Conservation (phyloP, 2,329 filamentous ascomycete species). For the Neophaeococcomyces mojaviensis region DNA sequence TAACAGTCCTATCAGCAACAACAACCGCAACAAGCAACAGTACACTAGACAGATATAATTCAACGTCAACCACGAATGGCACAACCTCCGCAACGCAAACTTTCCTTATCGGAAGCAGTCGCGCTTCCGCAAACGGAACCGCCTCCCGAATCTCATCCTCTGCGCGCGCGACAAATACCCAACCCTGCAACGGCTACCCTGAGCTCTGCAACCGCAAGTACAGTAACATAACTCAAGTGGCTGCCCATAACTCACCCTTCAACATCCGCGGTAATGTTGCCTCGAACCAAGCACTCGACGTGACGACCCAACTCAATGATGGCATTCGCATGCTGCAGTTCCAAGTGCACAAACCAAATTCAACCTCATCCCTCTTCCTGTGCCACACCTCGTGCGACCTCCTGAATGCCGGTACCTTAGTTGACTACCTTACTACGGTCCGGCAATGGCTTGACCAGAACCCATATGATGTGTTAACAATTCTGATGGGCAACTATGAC, state of each 20-base stretch:
- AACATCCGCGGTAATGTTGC: slow-evolving; percentile 61
- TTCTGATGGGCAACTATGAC: slow-evolving; percentile 78
- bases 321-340: slow-evolving; percentile 57
- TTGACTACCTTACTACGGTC: slow-evolving; percentile 63
- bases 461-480: slow-evolving; percentile 80
- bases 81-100: slow-evolving; percentile 28
- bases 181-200: slow-evolving; percentile 69
- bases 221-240: slow-evolving; percentile 72
- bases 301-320: slow-evolving; percentile 68
- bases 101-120: slow-evolving; percentile 32
- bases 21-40: slow-evolving; percentile 14
- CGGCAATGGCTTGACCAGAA: slow-evolving; percentile 64
- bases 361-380: slow-evolving; percentile 53
- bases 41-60: slow-evolving; percentile 15
- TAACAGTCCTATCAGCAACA: slow-evolving; percentile 18
- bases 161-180: slow-evolving; percentile 57
- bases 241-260: slow-evolving; percentile 77
- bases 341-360: slow-evolving; percentile 50
- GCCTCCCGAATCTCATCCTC: slow-evolving; percentile 38
- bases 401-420: slow-evolving; percentile 71
- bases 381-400: slow-evolving; percentile 81
- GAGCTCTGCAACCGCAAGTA: slow-evolving; percentile 72
- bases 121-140: slow-evolving; percentile 37
- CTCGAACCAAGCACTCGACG: slow-evolving; percentile 64
- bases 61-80: slow-evolving; percentile 23